Percentiles rank a stretch among this genome's conserved stretches.
phyloP scores from a whole-genome alignment of 2,329 filamentous ascomycete species.

The Malbranchea zuffiana region DNA sequence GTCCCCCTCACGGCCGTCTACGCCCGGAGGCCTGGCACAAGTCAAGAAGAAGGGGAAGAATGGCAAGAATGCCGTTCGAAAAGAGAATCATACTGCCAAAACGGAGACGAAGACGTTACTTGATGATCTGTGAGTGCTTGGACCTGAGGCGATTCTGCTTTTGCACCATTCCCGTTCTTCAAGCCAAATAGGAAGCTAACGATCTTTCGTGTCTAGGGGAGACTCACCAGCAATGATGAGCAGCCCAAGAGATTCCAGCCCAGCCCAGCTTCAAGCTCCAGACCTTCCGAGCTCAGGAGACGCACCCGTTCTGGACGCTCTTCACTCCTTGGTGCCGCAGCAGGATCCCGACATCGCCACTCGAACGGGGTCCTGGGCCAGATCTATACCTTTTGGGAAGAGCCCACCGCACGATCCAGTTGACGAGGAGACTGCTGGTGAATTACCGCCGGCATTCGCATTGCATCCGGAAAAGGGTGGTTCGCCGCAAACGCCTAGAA shows the following conservation, averaged over 20 bases:
- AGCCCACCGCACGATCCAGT: slow-evolving; percentile 33
- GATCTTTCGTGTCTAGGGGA: slow-evolving; percentile 14
- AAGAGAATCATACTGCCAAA: slow-evolving; percentile 28
- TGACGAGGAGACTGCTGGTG: slow-evolving; percentile 26
- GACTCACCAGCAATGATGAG: slow-evolving; percentile 19
- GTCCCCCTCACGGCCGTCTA: slow-evolving; percentile 15
- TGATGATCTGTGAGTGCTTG: slow-evolving; percentile 28
- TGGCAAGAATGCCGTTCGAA: slow-evolving; percentile 27
- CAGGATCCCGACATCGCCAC: slow-evolving; percentile 26
- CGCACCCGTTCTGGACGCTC: slow-evolving; percentile 31
- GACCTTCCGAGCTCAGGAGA: slow-evolving; percentile 21
- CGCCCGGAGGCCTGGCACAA: slow-evolving; percentile 11
- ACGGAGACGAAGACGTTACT: slow-evolving; percentile 22
- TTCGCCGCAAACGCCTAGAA: slow-evolving; percentile 33
- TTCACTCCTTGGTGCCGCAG: slow-evolving; percentile 25
- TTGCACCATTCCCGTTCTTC: neutral
- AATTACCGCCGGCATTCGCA: slow-evolving; percentile 33
- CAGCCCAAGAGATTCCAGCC: slow-evolving; percentile 24
- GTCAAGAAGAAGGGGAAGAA: slow-evolving; percentile 30
- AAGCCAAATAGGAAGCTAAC: slow-evolving; percentile 1
- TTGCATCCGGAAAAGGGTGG: slow-evolving; percentile 28
- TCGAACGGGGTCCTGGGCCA: slow-evolving; percentile 36
- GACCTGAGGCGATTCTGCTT: neutral
- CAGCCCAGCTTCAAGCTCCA: slow-evolving; percentile 20
- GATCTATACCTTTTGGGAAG: slow-evolving; percentile 35